Evolutionary conservation across 768 basidiomycete genomes (phyloP), one percentile per base, ranked within the genome.

Genomic region (Amanita rubescens): DNA sequence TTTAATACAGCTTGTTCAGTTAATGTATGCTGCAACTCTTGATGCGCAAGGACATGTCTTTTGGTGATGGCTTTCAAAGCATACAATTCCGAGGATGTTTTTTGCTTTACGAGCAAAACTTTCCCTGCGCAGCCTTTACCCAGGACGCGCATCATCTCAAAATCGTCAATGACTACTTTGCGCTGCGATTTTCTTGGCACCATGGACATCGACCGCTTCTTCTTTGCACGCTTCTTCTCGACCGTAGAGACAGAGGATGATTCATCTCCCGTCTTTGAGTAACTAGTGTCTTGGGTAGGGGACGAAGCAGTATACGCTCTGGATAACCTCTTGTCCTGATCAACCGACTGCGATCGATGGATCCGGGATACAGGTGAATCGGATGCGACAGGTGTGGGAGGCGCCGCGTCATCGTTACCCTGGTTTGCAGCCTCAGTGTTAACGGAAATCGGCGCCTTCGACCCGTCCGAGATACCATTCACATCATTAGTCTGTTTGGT

Each of bases 41-140:
- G 93, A 63, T 98, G 93, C 2, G 94, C 92, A 49, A 98, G 75
- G 20, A 99, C 96, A 67, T 95, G 93, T 51, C 93, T 81, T 74
- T 98, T 99, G 58, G 93, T 94, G 70, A 99, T 96, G 5, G 94
- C 94, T 71, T 99, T 99, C 72, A 98, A 79, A 33, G 95, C 95
- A 65, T 88, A 94, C 46, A 96, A 69, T 51, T 84, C 81, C 43
- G 77, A 59, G 24, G 84, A 81, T 19, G 71, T 70, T 71, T 87
- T 88, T 62, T 95, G 84, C 60, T 82, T 80, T 45, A 97, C 95
- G 51, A 98, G 81, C 37, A 98, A 71, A 15, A 97, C 95, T 68
- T 97, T 96, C 45, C 95, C 96, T 3, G 96, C 95, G 63, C 94
- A 97, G 1, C 96, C 96, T 70, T 94, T 96, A 15, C 96, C 96